Conservation (phyloP, 768 basidiomycete species). For the Psilocybe cubensis region DNA sequence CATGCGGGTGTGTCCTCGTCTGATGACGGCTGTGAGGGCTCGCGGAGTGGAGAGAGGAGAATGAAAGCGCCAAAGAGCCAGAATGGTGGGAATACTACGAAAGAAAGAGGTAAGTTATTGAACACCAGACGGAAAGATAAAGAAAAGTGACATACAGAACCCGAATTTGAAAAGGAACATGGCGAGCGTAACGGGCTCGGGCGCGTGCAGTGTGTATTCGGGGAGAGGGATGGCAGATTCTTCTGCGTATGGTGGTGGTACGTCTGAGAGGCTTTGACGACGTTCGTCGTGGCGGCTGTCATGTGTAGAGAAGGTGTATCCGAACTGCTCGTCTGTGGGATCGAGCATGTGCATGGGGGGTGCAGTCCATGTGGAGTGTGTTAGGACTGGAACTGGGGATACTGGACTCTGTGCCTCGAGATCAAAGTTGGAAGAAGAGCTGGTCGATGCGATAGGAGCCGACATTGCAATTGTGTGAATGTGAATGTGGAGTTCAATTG, state of each 20-base stretch:
- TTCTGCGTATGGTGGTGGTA: slow-evolving; percentile 48
- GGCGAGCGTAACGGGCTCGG: slow-evolving; percentile 58
- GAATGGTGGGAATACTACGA: slow-evolving; percentile 61
- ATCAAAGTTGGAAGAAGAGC: slow-evolving; percentile 6
- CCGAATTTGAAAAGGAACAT: slow-evolving; percentile 67
- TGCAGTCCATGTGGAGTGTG: slow-evolving; percentile 23
- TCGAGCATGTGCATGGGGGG: slow-evolving; percentile 12
- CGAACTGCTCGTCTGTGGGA: slow-evolving; percentile 38
- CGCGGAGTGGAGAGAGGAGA: slow-evolving; percentile 54
- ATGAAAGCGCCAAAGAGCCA: slow-evolving; percentile 64
- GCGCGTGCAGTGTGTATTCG: slow-evolving; percentile 38
- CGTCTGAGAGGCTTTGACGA: slow-evolving; percentile 30
- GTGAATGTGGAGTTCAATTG: background rate
- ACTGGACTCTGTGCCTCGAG: slow-evolving; percentile 12
- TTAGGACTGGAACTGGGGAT: slow-evolving; percentile 18
- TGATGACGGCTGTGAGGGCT: slow-evolving; percentile 33
- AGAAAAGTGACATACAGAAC: slow-evolving; percentile 48
- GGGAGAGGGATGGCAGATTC: slow-evolving; percentile 39
- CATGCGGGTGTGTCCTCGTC: slow-evolving; percentile 41
- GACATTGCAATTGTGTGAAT: slow-evolving; percentile 2
- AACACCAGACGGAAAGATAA: background rate
- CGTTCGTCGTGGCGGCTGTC: slow-evolving; percentile 44
- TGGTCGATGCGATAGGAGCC: background rate
- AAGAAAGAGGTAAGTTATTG: background rate
- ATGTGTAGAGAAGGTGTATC: slow-evolving; percentile 39